A percentile compares a stretch with the other conserved stretches of the same genome.
These are phyloP conservation scores for Suillus fuscotomentosus DNA, from an alignment of 768 basidiomycete genomes.

Conservation along the genomic window DNA sequence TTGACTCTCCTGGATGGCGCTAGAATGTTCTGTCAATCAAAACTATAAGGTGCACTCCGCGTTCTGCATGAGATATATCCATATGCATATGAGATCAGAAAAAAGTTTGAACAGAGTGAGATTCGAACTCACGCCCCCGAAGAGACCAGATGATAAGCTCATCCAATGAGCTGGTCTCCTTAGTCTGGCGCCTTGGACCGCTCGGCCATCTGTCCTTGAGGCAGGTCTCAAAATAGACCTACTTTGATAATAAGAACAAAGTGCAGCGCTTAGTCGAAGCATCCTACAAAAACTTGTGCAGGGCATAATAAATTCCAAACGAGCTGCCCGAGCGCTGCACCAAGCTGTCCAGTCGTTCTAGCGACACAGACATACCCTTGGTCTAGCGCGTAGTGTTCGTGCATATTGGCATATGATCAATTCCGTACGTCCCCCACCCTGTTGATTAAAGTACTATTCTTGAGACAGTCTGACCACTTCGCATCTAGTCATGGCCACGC, in stretches of 20 bases:
- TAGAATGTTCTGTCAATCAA: not conserved
- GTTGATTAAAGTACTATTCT: no score
- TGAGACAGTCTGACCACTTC: no score
- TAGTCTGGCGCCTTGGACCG: conserved; percentile 89
- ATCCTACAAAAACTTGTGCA: no score
- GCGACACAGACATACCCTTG: not conserved
- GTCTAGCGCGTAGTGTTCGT: conserved; percentile 4
- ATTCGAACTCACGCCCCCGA: conserved; percentile 17
- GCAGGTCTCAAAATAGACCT: not conserved
- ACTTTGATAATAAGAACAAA: not conserved
- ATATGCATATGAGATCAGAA: not conserved
- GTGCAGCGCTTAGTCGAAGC: no score
- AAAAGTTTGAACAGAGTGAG: conserved; percentile 13
- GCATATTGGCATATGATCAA: conserved; percentile 5
- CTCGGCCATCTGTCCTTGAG: conserved; percentile 71
- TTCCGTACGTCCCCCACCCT: not conserved
- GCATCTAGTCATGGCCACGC: no score
- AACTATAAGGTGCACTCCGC: not conserved
- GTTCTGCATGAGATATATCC: not conserved
- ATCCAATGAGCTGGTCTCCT: conserved; percentile 35
- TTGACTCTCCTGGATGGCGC: not conserved
- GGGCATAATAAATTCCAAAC: no score
- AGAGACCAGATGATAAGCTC: conserved; percentile 5
- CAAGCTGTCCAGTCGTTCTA: not conserved
- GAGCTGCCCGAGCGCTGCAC: no score